Evolutionary conservation across 768 basidiomycete genomes (phyloP).

Genomic region (Tulasnella sp.): DNA sequence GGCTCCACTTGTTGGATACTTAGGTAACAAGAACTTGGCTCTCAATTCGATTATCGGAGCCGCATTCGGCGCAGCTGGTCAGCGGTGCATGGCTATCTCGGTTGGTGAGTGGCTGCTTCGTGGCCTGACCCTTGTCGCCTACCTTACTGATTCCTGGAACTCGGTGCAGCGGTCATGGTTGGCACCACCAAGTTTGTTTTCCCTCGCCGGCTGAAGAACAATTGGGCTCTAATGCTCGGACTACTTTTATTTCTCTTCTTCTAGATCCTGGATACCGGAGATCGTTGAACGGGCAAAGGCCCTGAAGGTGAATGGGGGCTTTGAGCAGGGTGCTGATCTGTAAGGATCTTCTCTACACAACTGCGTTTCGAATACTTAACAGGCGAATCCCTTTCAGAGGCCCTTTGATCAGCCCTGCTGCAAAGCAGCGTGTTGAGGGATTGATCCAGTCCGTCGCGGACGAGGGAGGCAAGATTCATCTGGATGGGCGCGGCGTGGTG

Average conservation of each 20-base stretch:
- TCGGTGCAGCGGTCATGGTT: slow-evolving; percentile 57
- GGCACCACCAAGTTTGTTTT: slow-evolving; percentile 50
- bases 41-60: slow-evolving; percentile 91
- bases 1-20: background rate
- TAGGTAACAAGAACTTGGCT: slow-evolving; percentile 84
- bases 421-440: slow-evolving; percentile 69
- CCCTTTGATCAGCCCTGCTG: slow-evolving; percentile 59
- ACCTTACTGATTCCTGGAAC: background rate
- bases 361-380: slow-evolving; percentile 3
- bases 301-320: slow-evolving; percentile 84
- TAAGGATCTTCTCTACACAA: slow-evolving; percentile 40
- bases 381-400: slow-evolving; percentile 36
- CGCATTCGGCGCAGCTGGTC: slow-evolving; percentile 95
- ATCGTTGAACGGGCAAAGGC: slow-evolving; percentile 74
- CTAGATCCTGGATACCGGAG: slow-evolving; percentile 71
- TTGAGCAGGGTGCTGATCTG: slow-evolving; percentile 81
- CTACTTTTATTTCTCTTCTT: background rate
- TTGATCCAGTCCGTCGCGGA: slow-evolving; percentile 52
- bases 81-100: slow-evolving; percentile 95
- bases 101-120: slow-evolving; percentile 54
- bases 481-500: slow-evolving; percentile 73
- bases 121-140: background rate
- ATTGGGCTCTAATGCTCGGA: background rate
- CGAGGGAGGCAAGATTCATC: slow-evolving; percentile 79
- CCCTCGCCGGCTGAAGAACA: background rate